Percentiles rank a stretch among this genome's conserved stretches.
phyloP scores from a whole-genome alignment of 306 rosid species.

The Lathyrus aphaca region DNA sequence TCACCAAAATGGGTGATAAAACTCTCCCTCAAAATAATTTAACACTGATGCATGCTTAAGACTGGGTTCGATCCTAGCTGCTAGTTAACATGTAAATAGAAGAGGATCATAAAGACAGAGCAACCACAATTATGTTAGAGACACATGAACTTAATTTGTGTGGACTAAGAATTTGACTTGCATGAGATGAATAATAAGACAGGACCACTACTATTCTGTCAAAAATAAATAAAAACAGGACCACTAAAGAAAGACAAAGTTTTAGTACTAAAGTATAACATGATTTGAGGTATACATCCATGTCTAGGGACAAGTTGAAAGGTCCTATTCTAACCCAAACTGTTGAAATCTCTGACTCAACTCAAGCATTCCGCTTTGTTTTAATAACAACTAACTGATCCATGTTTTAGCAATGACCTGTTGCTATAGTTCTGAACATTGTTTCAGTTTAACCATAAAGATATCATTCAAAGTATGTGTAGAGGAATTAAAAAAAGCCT shows the following conservation, averaged over 20 bases:
- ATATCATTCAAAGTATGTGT: background rate
- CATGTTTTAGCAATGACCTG: background rate
- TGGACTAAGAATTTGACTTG: background rate
- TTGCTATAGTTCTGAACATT: background rate
- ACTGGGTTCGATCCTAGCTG: no score
- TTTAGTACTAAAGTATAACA: background rate
- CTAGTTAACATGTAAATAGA: background rate
- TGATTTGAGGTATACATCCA: background rate
- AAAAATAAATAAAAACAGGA: background rate
- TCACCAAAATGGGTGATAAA: no score
- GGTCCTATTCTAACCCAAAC: slow-evolving; percentile 12
- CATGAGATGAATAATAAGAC: background rate
- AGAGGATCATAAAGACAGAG: background rate
- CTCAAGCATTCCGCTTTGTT: background rate
- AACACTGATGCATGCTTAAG: no score
- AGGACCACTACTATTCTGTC: background rate
- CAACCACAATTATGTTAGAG: slow-evolving; percentile 3
- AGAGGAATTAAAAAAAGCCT: background rate
- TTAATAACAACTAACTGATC: background rate
- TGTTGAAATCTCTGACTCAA: background rate
- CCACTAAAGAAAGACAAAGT: slow-evolving; percentile 19
- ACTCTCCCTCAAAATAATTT: no score
- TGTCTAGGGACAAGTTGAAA: slow-evolving; percentile 22
- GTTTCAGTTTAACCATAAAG: background rate
- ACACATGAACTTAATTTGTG: background rate